Evolutionary conservation across 495 filamentous ascomycete genomes (phyloP).

Genomic region (Tuber magnatum): DNA sequence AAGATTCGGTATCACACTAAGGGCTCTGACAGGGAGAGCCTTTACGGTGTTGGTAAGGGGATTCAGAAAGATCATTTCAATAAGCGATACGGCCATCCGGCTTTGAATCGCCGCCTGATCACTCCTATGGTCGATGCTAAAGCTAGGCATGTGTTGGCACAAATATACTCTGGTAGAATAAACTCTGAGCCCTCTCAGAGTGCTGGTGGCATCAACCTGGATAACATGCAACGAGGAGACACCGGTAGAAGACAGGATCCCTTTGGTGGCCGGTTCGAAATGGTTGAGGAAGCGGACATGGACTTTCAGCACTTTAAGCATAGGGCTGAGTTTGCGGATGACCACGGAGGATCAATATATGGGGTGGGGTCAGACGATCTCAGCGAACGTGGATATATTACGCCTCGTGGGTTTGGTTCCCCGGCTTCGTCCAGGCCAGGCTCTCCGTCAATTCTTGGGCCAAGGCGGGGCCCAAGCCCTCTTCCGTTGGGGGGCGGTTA

Average conservation of each 20-base stretch:
- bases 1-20: constrained; percentile 67
- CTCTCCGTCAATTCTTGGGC: constrained; percentile 17
- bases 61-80: constrained; percentile 62
- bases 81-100: constrained; percentile 81
- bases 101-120: constrained; percentile 77
- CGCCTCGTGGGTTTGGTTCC: constrained; percentile 33
- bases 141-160: constrained; percentile 70
- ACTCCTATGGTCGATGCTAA: constrained; percentile 95
- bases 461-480: constrained; percentile 20
- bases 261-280: constrained; percentile 62
- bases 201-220: constrained; percentile 57
- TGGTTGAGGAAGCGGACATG: constrained; percentile 81
- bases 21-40: constrained; percentile 31
- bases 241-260: constrained; percentile 59
- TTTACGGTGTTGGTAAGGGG: constrained; percentile 34
- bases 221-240: constrained; percentile 66
- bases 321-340: constrained; percentile 76
- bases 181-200: constrained; percentile 48
- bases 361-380: constrained; percentile 39
- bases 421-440: constrained; percentile 35
- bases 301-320: constrained; percentile 91
- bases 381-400: constrained; percentile 34
- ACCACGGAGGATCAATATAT: constrained; percentile 60
- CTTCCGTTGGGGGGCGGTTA: constrained; percentile 16
- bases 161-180: constrained; percentile 75